These are phyloP conservation scores for Pichia sp. DNA, from an alignment of 1,139 yeast species.

Conservation along the genomic window DNA sequence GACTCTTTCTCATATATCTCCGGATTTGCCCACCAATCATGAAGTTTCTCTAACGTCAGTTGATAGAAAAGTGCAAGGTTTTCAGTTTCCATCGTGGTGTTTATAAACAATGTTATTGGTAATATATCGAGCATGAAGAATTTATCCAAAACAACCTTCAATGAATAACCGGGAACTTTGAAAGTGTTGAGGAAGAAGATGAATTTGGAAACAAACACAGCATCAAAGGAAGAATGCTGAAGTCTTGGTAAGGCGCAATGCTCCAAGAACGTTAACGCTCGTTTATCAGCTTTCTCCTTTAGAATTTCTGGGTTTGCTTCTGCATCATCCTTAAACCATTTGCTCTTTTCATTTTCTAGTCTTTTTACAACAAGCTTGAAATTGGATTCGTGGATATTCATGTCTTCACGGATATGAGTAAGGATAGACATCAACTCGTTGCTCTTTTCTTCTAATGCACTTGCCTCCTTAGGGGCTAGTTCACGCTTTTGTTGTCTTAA, in stretches of 20 bases:
- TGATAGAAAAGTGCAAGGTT: slow-evolving; percentile 73
- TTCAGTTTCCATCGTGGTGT: slow-evolving; percentile 76
- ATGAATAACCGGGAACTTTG: slow-evolving; percentile 42
- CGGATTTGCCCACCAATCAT: slow-evolving; percentile 38
- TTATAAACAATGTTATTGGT: slow-evolving; percentile 58
- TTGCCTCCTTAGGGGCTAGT: slow-evolving; percentile 26
- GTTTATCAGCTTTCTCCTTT: slow-evolving; percentile 13
- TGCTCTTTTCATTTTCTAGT: slow-evolving; percentile 31
- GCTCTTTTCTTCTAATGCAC: slow-evolving; percentile 20
- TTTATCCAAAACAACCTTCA: slow-evolving; percentile 42
- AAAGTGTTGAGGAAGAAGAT: slow-evolving; percentile 46
- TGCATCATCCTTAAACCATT: slow-evolving; percentile 32
- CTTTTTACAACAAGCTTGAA: slow-evolving; percentile 30
- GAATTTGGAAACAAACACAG: slow-evolving; percentile 65
- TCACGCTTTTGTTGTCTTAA: slow-evolving; percentile 33
- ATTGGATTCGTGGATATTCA: slow-evolving; percentile 36
- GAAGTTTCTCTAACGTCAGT: slow-evolving; percentile 43
- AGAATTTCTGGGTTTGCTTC: slow-evolving; percentile 25
- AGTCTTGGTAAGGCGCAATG: slow-evolving; percentile 73
- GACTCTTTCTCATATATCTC: slow-evolving; percentile 31
- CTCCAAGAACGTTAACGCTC: slow-evolving; percentile 38
- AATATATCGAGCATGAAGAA: slow-evolving; percentile 46
- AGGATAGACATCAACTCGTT: slow-evolving; percentile 23
- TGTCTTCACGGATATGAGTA: slow-evolving; percentile 28
- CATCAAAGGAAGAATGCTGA: slow-evolving; percentile 79